These are phyloP conservation scores for Phytophthora syringae DNA, from an alignment of 352 stramenopile genomes.

Conservation along the genomic window DNA sequence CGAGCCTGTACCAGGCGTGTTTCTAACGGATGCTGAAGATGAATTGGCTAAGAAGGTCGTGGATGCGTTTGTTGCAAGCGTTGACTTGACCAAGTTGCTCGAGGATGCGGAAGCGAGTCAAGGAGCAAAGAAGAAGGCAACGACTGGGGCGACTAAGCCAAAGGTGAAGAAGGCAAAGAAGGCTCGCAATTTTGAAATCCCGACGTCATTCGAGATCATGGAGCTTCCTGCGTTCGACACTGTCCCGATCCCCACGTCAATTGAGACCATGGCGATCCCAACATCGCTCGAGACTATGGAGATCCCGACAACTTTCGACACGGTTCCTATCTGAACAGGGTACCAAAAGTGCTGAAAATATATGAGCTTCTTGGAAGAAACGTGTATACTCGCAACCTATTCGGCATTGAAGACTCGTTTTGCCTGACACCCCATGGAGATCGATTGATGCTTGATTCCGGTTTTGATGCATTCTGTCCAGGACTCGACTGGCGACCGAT, in stretches of 20 bases:
- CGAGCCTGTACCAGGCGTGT: conserved; percentile 28
- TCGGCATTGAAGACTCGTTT: neutral
- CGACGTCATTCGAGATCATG: conserved; percentile 34
- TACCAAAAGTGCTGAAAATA: neutral
- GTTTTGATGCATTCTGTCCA: no score
- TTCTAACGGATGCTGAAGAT: conserved; percentile 36
- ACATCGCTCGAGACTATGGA: conserved; percentile 16
- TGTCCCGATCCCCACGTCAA: conserved; percentile 5
- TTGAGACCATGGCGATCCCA: conserved; percentile 14
- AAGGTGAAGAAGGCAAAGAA: conserved; percentile 35
- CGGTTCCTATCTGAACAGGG: conserved; percentile 11
- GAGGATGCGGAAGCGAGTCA: conserved; percentile 34
- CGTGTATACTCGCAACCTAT: neutral
- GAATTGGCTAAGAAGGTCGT: conserved; percentile 43
- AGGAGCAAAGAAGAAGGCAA: conserved; percentile 8
- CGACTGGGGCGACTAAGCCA: conserved; percentile 3
- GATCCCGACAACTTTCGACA: neutral
- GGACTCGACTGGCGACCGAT: no score
- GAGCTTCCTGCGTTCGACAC: conserved; percentile 21
- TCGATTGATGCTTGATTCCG: neutral
- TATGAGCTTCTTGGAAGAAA: neutral
- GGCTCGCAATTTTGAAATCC: conserved; percentile 38
- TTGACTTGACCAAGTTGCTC: conserved; percentile 51
- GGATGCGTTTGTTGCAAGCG: conserved; percentile 42
- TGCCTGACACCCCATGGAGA: neutral